Conservation (phyloP, 768 basidiomycete genomes). For the Agrocybe praecox region DNA sequence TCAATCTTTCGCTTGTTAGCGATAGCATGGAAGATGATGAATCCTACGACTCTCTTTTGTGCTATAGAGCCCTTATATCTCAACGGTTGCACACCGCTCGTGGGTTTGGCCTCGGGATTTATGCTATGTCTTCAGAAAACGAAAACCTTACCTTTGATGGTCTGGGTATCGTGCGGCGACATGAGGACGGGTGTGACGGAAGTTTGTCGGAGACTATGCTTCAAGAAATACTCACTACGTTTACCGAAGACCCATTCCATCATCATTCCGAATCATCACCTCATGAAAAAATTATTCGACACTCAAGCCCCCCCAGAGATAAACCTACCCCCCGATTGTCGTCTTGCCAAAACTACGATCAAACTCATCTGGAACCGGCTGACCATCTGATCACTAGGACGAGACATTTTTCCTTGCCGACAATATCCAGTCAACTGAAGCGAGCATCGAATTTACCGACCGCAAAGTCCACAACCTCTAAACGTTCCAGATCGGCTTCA, state of each 20-base stretch:
- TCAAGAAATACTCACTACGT: slow-evolving; percentile 20
- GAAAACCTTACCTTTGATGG: neutral
- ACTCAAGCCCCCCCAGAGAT: neutral
- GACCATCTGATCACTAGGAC: neutral
- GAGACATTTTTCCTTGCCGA: neutral
- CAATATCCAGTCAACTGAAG: neutral
- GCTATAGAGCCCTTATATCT: neutral
- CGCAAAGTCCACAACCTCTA: neutral
- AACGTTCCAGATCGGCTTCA: neutral
- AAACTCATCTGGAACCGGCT: neutral
- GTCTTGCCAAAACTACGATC: neutral
- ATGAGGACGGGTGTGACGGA: neutral
- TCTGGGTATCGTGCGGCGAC: neutral
- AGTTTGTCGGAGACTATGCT: slow-evolving; percentile 20
- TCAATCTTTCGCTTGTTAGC: slow-evolving; percentile 19
- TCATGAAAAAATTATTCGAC: neutral
- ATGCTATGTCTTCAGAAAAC: slow-evolving; percentile 6
- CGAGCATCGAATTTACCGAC: neutral
- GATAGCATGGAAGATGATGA: slow-evolving; percentile 13
- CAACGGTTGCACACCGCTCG: neutral
- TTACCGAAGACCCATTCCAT: slow-evolving; percentile 23
- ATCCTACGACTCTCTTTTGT: slow-evolving; percentile 6
- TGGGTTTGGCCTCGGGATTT: slow-evolving; percentile 15
- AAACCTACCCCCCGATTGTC: neutral
- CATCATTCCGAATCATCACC: neutral